Base-by-base conservation (phyloP, 2,329 filamentous ascomycete genomes). In the Aspergillus melleus region DNA sequence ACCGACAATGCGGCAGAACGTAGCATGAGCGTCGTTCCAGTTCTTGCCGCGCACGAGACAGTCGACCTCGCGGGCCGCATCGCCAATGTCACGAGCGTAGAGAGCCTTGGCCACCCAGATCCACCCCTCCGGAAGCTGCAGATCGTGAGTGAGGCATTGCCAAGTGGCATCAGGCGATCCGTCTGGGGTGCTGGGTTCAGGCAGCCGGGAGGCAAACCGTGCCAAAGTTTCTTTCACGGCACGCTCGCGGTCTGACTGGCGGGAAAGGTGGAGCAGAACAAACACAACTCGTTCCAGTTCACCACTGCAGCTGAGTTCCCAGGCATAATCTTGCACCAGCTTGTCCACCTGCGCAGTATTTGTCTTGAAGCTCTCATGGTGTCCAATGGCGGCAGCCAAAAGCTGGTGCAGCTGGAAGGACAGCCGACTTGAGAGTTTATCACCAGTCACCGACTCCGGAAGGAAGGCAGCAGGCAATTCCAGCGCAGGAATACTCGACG, bases 71-170 rank as follows among this genome's bases (percentile, higher is more conserved):
- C 82, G 81, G 50, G 82, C 83, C 11, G 89, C 83, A 72, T 93
- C 87, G 64, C 87, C 86, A 69, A 84, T 86, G 59, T 88, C 88
- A 62, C 90, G 89, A 76, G 92, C 92, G 75, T 90, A 89, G 14
- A 94, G 82, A 12, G 93, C 93, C 71, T 93, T 91, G 19, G 95
- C 91, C 61, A 91, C 86, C 87, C 91, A 96, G 54, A 98, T 83
- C 92, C 94, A 96, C 3, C 84, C 75, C 1, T 83, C 76, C 0
- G 94, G 92, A 47, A 98, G 85, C 63, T 86, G 84, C 55, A 93
- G 85, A 32, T 85, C 86, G 49, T 83, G 79, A 0, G 84, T 84
- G 22, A 95, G 79, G 14, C 84, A 82, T 11, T 76, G 79, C 74
- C 88, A 91, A 55, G 77, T 82, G 16, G 77, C 72, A 62, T 74